Percentiles rank a stretch among this genome's conserved stretches.
phyloP scores from a whole-genome alignment of 495 filamentous ascomycete species.

The Polyplosphaeria fusca region DNA sequence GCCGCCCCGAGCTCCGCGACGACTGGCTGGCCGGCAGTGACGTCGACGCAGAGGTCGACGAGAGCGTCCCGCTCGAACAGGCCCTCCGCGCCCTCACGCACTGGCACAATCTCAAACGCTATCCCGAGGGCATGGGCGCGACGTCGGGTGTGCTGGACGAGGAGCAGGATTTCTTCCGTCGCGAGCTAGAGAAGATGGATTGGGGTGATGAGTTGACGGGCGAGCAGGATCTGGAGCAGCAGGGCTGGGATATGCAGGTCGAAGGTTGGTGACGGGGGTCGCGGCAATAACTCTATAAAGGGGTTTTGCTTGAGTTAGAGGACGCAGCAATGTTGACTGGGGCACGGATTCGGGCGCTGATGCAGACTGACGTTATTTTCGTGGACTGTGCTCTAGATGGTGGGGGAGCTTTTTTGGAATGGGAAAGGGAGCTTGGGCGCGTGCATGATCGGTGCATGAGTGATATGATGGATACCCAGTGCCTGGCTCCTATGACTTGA shows the following conservation, averaged over 20 bases:
- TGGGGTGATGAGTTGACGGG: conserved; percentile 41
- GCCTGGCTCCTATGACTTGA: too few species aligned
- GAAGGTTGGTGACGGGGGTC: conserved; percentile 35
- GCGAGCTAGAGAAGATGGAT: conserved; percentile 83
- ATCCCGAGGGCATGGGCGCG: conserved; percentile 75
- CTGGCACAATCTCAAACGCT: conserved; percentile 84
- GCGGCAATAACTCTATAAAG: too few species aligned
- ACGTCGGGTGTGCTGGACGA: conserved; percentile 62
- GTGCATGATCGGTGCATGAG: too few species aligned
- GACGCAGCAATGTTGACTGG: too few species aligned
- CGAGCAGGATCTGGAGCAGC: conserved; percentile 21
- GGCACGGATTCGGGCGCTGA: too few species aligned
- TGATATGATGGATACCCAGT: too few species aligned
- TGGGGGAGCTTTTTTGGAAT: too few species aligned
- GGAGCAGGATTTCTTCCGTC: conserved; percentile 83
- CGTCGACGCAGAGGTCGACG: conserved; percentile 88
- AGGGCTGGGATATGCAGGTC: conserved; percentile 32
- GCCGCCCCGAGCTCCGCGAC: conserved; percentile 84
- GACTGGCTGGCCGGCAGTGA: conserved; percentile 92
- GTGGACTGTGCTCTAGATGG: too few species aligned
- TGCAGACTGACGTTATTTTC: too few species aligned
- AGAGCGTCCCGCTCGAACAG: conserved; percentile 85
- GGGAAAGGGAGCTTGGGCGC: too few species aligned
- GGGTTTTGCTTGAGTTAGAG: too few species aligned
- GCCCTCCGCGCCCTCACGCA: conserved; percentile 80